Evolutionary conservation across 305 asterid species (phyloP).

Genomic region (Fraxinus sp.): DNA sequence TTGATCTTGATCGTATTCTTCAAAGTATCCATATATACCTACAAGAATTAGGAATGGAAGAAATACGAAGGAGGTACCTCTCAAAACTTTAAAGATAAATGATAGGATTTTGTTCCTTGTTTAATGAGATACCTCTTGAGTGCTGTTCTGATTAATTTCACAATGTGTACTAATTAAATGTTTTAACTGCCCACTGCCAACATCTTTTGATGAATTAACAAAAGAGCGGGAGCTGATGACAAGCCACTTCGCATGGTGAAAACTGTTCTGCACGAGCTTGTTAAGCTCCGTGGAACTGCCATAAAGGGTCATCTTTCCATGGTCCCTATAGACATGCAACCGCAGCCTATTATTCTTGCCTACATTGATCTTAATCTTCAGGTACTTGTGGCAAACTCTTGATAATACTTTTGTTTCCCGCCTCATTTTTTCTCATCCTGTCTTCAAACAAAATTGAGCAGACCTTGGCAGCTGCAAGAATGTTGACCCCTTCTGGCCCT

Average conservation of each 20-base stretch:
- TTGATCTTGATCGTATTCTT: conserved; percentile 95
- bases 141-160: background rate
- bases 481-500: conserved; percentile 98
- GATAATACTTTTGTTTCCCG: background rate
- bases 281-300: conserved; percentile 98
- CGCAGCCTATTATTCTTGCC: conserved; percentile 96
- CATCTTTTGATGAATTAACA: conserved; percentile 10
- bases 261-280: conserved; percentile 98
- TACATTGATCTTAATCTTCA: conserved; percentile 98
- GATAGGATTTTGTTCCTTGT: conserved; percentile 3
- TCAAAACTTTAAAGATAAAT: background rate
- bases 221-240: conserved; percentile 99
- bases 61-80: conserved; percentile 83
- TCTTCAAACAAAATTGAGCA: conserved; percentile 35
- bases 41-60: conserved; percentile 98
- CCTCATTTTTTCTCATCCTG: conserved; percentile 17
- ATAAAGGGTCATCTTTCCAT: conserved; percentile 97
- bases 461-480: conserved; percentile 99
- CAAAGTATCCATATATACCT: conserved; percentile 95
- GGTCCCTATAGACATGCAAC: conserved; percentile 99
- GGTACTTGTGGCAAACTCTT: conserved; percentile 41
- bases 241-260: conserved; percentile 99
- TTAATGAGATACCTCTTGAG: conserved; percentile 19
- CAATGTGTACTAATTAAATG: conserved; percentile 6
- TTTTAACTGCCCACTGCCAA: conserved; percentile 10